Conservation (phyloP, 495 filamentous ascomycete species). For the Achaetomiella virescens region DNA sequence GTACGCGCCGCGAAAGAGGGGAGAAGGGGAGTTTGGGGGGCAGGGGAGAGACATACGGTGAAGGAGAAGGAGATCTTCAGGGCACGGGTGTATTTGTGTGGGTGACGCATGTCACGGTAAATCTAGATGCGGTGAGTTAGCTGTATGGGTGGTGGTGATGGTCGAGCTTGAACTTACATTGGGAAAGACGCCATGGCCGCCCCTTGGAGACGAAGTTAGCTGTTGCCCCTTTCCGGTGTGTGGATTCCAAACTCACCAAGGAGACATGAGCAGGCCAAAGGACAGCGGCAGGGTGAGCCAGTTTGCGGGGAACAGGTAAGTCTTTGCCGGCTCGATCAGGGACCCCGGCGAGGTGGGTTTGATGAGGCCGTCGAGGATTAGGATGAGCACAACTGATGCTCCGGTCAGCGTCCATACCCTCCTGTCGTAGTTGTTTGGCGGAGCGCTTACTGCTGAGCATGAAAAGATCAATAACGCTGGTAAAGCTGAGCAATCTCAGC, state of each 20-base stretch:
- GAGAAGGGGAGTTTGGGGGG: not conserved
- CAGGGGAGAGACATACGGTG: conserved; percentile 53
- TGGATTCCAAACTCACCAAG: conserved; percentile 49
- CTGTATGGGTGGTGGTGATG: not conserved
- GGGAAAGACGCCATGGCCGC: conserved; percentile 90
- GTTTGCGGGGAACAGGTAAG: conserved; percentile 71
- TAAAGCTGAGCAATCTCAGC: conserved; percentile 77
- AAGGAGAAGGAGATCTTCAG: conserved; percentile 83
- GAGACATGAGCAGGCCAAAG: conserved; percentile 93
- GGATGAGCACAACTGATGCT: conserved; percentile 64
- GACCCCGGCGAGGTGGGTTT: conserved; percentile 79
- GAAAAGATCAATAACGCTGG: conserved; percentile 85
- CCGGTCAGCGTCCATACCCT: not conserved
- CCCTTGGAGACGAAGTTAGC: conserved; percentile 31
- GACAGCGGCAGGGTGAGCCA: conserved; percentile 89
- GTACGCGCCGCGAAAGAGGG: too few species aligned
- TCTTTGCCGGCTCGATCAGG: conserved; percentile 72
- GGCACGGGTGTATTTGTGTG: conserved; percentile 71
- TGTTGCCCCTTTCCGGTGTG: not conserved
- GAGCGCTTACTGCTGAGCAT: conserved; percentile 69
- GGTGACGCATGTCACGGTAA: conserved; percentile 96
- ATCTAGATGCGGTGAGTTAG: conserved; percentile 44
- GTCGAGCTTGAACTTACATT: conserved; percentile 43
- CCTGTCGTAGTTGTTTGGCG: not conserved
- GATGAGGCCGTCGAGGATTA: conserved; percentile 78